Percentiles rank a stretch among this genome's conserved stretches.
Conservation (phyloP, 2,329 filamentous ascomycete genomes). For the Curvularia verruculosa region DNA sequence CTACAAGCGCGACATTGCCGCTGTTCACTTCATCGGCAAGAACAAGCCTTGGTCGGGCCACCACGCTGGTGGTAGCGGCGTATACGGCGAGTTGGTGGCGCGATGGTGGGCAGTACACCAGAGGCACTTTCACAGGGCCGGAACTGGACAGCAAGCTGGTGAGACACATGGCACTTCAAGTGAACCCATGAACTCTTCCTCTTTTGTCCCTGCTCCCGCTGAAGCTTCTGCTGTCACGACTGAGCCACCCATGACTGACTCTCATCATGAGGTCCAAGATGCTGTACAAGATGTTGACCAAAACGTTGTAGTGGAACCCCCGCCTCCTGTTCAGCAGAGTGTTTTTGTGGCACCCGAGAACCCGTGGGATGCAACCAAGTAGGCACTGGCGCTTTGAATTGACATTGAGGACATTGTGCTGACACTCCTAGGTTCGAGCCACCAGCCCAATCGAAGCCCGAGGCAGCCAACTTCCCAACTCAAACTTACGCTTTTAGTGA, state of each 20-base stretch:
- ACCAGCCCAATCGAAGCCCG: constrained; percentile 72
- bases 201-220: constrained; percentile 26
- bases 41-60: constrained; percentile 79
- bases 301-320: constrained; percentile 51
- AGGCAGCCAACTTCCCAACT: constrained; percentile 81
- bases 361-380: constrained; percentile 69
- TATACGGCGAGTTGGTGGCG: constrained; percentile 82
- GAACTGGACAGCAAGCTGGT: constrained; percentile 7
- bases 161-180: constrained; percentile 18
- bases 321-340: constrained; percentile 9
- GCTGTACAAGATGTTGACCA: constrained; percentile 54
- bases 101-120: constrained; percentile 97
- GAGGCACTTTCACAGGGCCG: constrained; percentile 66
- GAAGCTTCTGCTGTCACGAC: constrained; percentile 46
- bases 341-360: constrained; percentile 62
- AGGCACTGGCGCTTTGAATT: constrained; percentile 34
- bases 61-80: constrained; percentile 59
- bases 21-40: constrained; percentile 92
- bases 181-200: constrained; percentile 12
- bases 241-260: constrained; percentile 53
- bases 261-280: constrained; percentile 52
- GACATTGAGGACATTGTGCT: constrained; percentile 7
- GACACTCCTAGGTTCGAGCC: constrained; percentile 50
- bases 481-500: constrained; percentile 83
- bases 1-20: constrained; percentile 85